Base-by-base conservation (phyloP, 306 rosid species). In the Urtica urens region DNA sequence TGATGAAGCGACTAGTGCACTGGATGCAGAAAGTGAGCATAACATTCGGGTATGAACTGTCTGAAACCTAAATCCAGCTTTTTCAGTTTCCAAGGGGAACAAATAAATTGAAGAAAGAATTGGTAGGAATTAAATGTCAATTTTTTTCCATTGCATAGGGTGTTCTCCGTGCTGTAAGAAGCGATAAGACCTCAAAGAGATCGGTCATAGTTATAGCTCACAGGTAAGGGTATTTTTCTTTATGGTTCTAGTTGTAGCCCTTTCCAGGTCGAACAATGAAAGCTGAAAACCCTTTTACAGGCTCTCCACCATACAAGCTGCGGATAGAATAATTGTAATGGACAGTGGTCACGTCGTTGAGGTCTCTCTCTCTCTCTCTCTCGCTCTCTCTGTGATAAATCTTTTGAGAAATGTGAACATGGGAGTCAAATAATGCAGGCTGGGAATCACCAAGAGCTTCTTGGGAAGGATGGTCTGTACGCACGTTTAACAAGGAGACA, bases 1-100 rank as follows among this genome's bases (percentile, higher is more conserved):
- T 59, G 97, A 90, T 63, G 97, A 90, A 71, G 97, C 95, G 53
- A 90, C 95, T 28, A 90, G 97, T 53, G 97, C 97, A 3, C 72
- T 84, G 21, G 97, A 90, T 76, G 95, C 97, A 44, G 97, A 90
- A 77, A 90, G 95, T 49, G 95, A 84, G 66, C 75, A 84, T 70
- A 81, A 84, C 58, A 81, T 90, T 52, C 81, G 75, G 93, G 95
- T 88, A 66, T n/a, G n/a, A n/a, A n/a, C n/a, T n/a, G n/a, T n/a
- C n/a, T n/a, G n/a, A n/a, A n/a, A n/a, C n/a, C n/a, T n/a, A n/a
- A n/a, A n/a, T n/a, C n/a, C n/a, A n/a, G n/a, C n/a, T n/a, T n/a
- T n/a, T n/a, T n/a, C n/a, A n/a, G n/a, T n/a, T n/a, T n/a, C n/a
- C n/a, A n/a, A n/a, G n/a, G n/a, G n/a, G n/a, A n/a, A n/a, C n/a